Conservation (phyloP, 768 basidiomycete species). For the Clitopilus passeckerianus region DNA sequence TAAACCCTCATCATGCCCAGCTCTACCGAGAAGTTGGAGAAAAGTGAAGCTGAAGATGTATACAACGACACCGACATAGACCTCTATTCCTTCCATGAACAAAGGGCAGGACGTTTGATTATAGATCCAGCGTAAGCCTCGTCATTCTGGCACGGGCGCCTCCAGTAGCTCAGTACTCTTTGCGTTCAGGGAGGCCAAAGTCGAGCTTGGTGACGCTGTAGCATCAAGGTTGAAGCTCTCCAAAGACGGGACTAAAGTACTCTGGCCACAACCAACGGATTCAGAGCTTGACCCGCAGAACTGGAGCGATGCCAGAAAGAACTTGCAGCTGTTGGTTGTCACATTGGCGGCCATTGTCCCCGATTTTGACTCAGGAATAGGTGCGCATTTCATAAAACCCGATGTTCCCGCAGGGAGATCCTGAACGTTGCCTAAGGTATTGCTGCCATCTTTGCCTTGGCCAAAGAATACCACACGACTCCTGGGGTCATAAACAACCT, state of each 20-base stretch:
- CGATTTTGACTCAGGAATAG: slow-evolving; percentile 57
- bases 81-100: slow-evolving; percentile 40
- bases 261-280: slow-evolving; percentile 57
- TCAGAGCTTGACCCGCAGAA: slow-evolving; percentile 28
- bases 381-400: slow-evolving; percentile 10
- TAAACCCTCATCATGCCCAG: slow-evolving; percentile 8
- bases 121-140: slow-evolving; percentile 48
- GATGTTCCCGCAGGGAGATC: no score
- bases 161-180: not conserved
- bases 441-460: slow-evolving; percentile 52
- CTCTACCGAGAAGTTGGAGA: slow-evolving; percentile 7
- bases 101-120: slow-evolving; percentile 49
- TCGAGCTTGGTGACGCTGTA: slow-evolving; percentile 49
- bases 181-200: slow-evolving; percentile 39
- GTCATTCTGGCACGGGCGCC: not conserved
- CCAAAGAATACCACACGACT: slow-evolving; percentile 44
- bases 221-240: slow-evolving; percentile 49
- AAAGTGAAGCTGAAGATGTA: not conserved
- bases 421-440: slow-evolving; percentile 29
- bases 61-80: slow-evolving; percentile 16
- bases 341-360: slow-evolving; percentile 57
- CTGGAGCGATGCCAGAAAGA: slow-evolving; percentile 45
- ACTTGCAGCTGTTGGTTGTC: slow-evolving; percentile 43
- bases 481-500: slow-evolving; percentile 49
- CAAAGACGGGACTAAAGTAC: slow-evolving; percentile 43